These are phyloP conservation scores for Meyerozyma athensensis DNA, from an alignment of 1,139 yeast genomes.

Conservation along the genomic window DNA sequence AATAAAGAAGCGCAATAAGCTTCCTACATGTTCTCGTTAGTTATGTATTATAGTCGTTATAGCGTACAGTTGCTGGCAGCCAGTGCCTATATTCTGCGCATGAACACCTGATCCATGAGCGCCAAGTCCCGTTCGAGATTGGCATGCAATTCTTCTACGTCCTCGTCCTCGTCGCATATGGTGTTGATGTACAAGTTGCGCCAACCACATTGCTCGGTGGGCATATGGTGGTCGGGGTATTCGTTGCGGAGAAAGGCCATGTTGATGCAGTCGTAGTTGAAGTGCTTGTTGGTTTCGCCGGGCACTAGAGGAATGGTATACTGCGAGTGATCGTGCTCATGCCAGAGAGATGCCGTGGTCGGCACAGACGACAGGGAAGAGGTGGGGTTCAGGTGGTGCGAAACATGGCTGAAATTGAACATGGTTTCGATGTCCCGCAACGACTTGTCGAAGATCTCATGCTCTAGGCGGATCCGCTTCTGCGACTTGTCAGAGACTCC, in stretches of 20 bases:
- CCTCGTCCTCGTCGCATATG: constrained; percentile 9
- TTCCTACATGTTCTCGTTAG: no score
- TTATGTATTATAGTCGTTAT: constrained; percentile 3
- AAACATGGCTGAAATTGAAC: constrained; percentile 15
- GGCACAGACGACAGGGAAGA: background rate
- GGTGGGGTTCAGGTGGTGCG: background rate
- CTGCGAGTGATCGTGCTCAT: constrained; percentile 1
- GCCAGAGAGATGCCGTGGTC: constrained; percentile 1
- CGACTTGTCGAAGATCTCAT: constrained; percentile 26
- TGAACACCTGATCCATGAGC: constrained; percentile 20
- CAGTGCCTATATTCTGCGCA: constrained; percentile 3
- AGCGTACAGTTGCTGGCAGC: constrained; percentile 2
- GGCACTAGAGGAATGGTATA: background rate
- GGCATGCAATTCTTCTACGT: constrained; percentile 8
- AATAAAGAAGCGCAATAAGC: no score
- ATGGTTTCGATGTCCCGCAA: constrained; percentile 26
- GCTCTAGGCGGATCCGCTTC: constrained; percentile 22
- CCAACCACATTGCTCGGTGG: background rate
- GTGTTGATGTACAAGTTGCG: constrained; percentile 8
- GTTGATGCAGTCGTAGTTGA: constrained; percentile 25
- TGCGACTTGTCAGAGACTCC: constrained; percentile 13
- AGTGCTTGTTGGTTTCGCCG: constrained; percentile 6
- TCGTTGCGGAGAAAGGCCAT: constrained; percentile 14
- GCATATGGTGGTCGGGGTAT: background rate
- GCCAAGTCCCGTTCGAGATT: constrained; percentile 19